Base-by-base conservation (phyloP, 2,329 filamentous ascomycete genomes). In the Fusarium marasasianum region DNA sequence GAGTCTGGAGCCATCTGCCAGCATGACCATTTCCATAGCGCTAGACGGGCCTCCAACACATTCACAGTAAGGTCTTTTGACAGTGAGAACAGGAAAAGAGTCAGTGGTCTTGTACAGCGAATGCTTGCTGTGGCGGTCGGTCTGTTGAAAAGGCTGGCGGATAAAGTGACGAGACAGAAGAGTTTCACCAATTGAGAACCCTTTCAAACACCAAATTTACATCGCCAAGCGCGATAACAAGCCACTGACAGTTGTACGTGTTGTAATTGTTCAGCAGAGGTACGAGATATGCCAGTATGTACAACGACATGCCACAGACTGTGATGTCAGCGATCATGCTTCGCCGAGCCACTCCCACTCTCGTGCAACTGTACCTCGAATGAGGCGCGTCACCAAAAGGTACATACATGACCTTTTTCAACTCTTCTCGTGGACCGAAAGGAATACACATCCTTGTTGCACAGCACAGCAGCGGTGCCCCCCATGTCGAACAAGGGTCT, bases 301-400 rank as follows among this genome's bases (percentile, higher is more conserved):
- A 24, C 44, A 41, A 41, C 37, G 26, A 43, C 31, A 43, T 41
- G 54, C 51, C 44, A 55, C 51, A 31, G 66, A 63, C 40, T 57
- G 76, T 78, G 74, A 78, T 78, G 76, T 78, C 74, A 78, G 74
- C 69, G 65, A 77, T 61, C 61, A 61, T 75, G 48, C 68, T 70
- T 63, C 58, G 44, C 50, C 40, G 43, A 59, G 63, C 55, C 33
- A n/a, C 41, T 58, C 31, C 41, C 55, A 57, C 66, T 63, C 48
- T 38, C 65, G 63, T 72, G 48, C 48, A 64, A 59, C 44, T 66
- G 68, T 48, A 57, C 51, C 44, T 55, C 43, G 44, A 69, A 57
- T 69, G 68, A 72, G 66, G 70, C 73, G 73, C 67, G 63, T 57
- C 65, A 45, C 43, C 24, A 54, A 41, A 51, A 66, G 44, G 54